Evolutionary conservation across 1,139 yeast genomes (phyloP), one percentile per base, ranked within the genome.

Genomic region (Yamadazyma mexicana): DNA sequence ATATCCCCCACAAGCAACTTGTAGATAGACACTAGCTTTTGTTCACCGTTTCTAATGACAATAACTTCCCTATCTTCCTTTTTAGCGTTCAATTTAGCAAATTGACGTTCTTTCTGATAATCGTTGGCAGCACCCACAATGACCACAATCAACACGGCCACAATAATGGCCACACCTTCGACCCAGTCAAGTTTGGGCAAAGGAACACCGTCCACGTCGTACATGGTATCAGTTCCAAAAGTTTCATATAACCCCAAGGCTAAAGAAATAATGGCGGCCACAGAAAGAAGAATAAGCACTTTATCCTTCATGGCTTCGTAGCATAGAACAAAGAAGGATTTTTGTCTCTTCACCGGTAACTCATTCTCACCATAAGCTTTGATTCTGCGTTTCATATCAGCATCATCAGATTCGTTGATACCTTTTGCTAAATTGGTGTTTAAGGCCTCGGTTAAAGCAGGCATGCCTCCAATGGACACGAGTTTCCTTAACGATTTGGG

Each of bases 121-220:
- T 94, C 98, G 61, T 94, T 94, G 15, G 80, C 85, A 2, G 97
- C 95, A 36, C 97, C 96, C 11, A 94, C 98, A 3, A 87, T 50
- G 5, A 94, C 96, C 30, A 94, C 98, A 45, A 94, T 92, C 8
- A 81, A 56, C 22, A 94, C 87, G 14, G 99, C 99, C 15, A 85
- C 87, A 50, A 94, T 77, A 57, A 94, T 94, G 31, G 98, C 98
- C 31, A 91, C 96, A 50, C 99, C 99, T 68, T 92, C 99, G 35
- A 94, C 96, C 97, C 97, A 89, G 57, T 89, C 95, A 20, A 91
- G 92, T 52, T 80, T 79, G 14, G 96, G 96, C 40, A 82, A 58
- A 15, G 78, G 69, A 17, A 77, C 69, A 17, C 96, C 95, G 50
- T 87, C 87, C 10, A 77, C 82, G 58, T 91, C 97, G 53, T 77